phyloP scores from a whole-genome alignment of 345 rosid species.

The Pugionium dolabratum region DNA sequence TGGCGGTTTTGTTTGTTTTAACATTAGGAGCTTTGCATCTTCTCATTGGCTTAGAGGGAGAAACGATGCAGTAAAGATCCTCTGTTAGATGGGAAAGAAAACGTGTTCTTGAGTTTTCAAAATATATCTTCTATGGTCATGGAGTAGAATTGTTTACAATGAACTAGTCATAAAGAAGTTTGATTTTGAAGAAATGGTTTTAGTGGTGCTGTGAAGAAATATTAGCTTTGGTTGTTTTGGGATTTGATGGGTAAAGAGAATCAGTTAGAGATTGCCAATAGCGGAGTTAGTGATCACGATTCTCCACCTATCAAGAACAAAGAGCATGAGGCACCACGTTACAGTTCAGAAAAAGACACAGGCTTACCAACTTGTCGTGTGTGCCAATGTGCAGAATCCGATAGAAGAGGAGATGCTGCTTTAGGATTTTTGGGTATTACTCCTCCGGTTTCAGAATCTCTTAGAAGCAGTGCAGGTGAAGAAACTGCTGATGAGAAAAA shows the following conservation, averaged over 20 bases:
- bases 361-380: slow-evolving; percentile 81
- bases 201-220: slow-evolving; percentile 11
- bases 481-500: slow-evolving; percentile 31
- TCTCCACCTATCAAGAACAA: slow-evolving; percentile 38
- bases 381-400: slow-evolving; percentile 92
- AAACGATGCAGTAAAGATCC: slow-evolving; percentile 5
- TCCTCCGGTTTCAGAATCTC: slow-evolving; percentile 50
- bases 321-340: slow-evolving; percentile 43
- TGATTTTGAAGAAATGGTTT: slow-evolving; percentile 18
- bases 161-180: not conserved
- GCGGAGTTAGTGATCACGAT: slow-evolving; percentile 38
- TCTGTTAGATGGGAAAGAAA: slow-evolving; percentile 6
- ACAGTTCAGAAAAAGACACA: slow-evolving; percentile 69
- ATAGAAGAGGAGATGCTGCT: slow-evolving; percentile 78
- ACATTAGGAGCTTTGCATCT: slow-evolving; percentile 31
- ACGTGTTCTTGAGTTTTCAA: slow-evolving; percentile 20
- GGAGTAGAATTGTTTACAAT: slow-evolving; percentile 11
- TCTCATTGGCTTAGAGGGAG: slow-evolving; percentile 4
- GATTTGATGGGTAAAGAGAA: slow-evolving; percentile 42
- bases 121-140: not conserved
- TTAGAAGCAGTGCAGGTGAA: slow-evolving; percentile 40
- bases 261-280: slow-evolving; percentile 28
- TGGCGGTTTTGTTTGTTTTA: slow-evolving; percentile 3
- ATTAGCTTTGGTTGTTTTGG: slow-evolving; percentile 21
- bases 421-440: slow-evolving; percentile 74